phyloP scores from a whole-genome alignment of 805 yeast genomes.

The Yamadazyma tumulicola region DNA sequence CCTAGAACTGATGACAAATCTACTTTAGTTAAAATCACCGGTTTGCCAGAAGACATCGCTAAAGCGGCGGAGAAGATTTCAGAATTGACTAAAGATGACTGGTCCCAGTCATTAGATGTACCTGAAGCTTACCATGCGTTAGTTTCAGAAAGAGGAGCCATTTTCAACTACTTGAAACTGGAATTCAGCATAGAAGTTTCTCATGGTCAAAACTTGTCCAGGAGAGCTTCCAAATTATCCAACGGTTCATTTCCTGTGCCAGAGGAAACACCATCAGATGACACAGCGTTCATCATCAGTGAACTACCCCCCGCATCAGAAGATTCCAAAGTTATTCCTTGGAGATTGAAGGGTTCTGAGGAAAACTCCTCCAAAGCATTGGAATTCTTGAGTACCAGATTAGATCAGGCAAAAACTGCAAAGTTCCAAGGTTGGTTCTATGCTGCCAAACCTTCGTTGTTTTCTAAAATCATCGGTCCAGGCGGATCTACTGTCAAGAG shows the following conservation, averaged over 20 bases:
- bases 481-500: conserved; percentile 65
- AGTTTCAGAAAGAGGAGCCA: conserved; percentile 65
- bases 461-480: conserved; percentile 71
- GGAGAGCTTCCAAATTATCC: conserved; percentile 50
- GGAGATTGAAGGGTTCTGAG: conserved; percentile 62
- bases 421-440: conserved; percentile 60
- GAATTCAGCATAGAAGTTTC: conserved; percentile 56
- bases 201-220: conserved; percentile 50
- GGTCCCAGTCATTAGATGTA: conserved; percentile 51
- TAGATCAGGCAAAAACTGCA: conserved; percentile 45
- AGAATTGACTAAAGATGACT: conserved; percentile 58
- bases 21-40: conserved; percentile 54
- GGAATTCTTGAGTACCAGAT: conserved; percentile 44
- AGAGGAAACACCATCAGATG: too few relatives aligned
- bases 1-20: conserved; percentile 58
- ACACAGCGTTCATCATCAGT: too few relatives aligned
- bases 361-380: conserved; percentile 52
- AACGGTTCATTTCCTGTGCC: conserved; percentile 42
- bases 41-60: conserved; percentile 63
- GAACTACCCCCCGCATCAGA: conserved; percentile 42
- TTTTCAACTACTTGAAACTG: conserved; percentile 50
- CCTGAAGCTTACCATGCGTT: conserved; percentile 58
- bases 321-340: conserved; percentile 43
- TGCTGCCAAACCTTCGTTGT: conserved; percentile 47
- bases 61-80: conserved; percentile 59